These are phyloP conservation scores for Leishmania tarentolae DNA, from an alignment of 208 protist genomes.

Conservation along the genomic window DNA sequence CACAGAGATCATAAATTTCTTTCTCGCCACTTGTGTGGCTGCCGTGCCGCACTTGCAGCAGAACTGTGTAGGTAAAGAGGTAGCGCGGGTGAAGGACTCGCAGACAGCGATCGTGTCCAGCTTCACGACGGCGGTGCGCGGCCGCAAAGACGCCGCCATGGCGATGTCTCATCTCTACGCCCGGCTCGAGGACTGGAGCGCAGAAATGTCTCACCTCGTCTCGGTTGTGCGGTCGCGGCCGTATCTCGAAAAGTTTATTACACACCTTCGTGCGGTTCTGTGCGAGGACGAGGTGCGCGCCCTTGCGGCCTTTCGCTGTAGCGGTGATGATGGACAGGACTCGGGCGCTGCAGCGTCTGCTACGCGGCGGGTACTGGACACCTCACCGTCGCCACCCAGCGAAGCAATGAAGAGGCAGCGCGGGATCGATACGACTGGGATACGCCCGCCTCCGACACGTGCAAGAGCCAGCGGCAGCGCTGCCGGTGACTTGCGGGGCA, in stretches of 20 bases:
- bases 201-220: constrained; percentile 31
- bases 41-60: constrained; percentile 32
- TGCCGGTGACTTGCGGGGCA: background rate
- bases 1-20: constrained; percentile 86
- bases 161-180: constrained; percentile 20
- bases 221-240: constrained; percentile 26
- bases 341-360: too few relatives aligned
- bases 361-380: background rate
- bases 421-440: background rate
- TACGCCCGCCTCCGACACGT: background rate
- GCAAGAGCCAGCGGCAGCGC: too few relatives aligned
- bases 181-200: constrained; percentile 21
- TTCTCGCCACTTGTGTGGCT: constrained; percentile 48
- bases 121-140: constrained; percentile 22
- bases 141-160: constrained; percentile 28
- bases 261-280: constrained; percentile 56
- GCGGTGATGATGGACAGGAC: too few relatives aligned
- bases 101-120: constrained; percentile 23
- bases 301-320: constrained; percentile 30
- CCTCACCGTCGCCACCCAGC: background rate
- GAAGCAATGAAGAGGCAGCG: background rate
- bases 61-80: constrained; percentile 26
- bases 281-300: constrained; percentile 80
- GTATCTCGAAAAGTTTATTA: constrained; percentile 51
- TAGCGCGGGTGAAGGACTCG: constrained; percentile 12